A percentile compares a stretch with the other conserved stretches of the same genome.
Conservation (phyloP, 345 rosid genomes). For the Dipteronia sinensis region DNA sequence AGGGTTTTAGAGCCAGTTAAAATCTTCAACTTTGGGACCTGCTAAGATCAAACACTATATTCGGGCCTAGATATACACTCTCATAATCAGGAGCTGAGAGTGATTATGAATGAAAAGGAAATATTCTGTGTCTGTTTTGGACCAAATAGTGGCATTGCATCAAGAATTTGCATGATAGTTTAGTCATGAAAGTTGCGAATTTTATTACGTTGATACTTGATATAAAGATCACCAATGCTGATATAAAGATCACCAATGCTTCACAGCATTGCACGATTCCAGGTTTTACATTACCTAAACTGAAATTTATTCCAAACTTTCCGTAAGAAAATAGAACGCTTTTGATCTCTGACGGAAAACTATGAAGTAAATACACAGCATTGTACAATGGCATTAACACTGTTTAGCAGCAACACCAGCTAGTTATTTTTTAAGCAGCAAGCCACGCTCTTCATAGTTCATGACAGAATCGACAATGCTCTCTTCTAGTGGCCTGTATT, state of each 20-base stretch:
- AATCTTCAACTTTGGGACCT: too few relatives aligned
- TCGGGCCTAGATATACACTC: too few relatives aligned
- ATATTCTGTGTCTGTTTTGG: background rate
- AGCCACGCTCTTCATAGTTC: constrained; percentile 34
- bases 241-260: background rate
- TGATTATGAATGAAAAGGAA: background rate
- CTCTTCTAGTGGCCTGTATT: constrained; percentile 53
- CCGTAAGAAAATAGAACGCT: background rate
- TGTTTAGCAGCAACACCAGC: background rate
- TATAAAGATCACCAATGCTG: background rate
- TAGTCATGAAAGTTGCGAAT: background rate
- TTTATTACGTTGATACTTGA: background rate
- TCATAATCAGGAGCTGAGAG: too few relatives aligned
- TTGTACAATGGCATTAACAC: background rate
- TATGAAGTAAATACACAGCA: background rate
- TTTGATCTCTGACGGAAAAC: background rate
- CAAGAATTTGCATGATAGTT: background rate
- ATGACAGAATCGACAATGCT: constrained; percentile 54
- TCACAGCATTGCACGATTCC: background rate
- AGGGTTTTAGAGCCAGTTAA: background rate
- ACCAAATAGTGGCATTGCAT: background rate
- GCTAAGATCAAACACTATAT: too few relatives aligned
- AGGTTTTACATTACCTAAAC: background rate
- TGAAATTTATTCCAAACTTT: background rate
- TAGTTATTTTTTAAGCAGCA: background rate